These are phyloP conservation scores for Septoria petroselini DNA, from an alignment of 2,329 filamentous ascomycete genomes.

Conservation along the genomic window DNA sequence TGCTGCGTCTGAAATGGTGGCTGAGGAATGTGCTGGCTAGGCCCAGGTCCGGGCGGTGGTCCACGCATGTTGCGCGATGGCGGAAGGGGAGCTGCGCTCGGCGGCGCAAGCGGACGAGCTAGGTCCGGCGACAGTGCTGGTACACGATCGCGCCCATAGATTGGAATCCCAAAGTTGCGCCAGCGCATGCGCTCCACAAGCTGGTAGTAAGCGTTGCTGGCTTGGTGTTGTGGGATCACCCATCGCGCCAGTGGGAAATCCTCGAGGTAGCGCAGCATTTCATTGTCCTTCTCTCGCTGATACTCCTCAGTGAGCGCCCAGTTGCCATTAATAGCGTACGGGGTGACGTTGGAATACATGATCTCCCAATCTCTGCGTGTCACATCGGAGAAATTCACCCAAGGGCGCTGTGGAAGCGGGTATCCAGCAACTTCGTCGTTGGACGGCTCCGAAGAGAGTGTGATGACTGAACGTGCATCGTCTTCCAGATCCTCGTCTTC, in stretches of 20 bases:
- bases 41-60: slow-evolving; percentile 1
- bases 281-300: slow-evolving; percentile 30
- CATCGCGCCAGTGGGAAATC: slow-evolving; percentile 32
- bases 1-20: slow-evolving; percentile 1
- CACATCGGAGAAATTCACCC: slow-evolving; percentile 23
- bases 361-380: slow-evolving; percentile 27
- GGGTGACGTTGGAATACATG: slow-evolving; percentile 29
- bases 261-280: slow-evolving; percentile 33
- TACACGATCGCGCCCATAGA: slow-evolving; percentile 27
- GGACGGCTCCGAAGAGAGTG: slow-evolving; percentile 24
- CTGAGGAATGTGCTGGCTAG: slow-evolving; percentile 3
- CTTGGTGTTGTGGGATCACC: slow-evolving; percentile 29
- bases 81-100: background rate
- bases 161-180: slow-evolving; percentile 28
- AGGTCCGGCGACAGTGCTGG: slow-evolving; percentile 7
- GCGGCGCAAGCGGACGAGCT: background rate
- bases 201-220: slow-evolving; percentile 24
- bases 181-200: slow-evolving; percentile 31
- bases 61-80: background rate
- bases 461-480: slow-evolving; percentile 28
- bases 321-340: slow-evolving; percentile 22
- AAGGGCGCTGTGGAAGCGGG: slow-evolving; percentile 24
- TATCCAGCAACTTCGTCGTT: slow-evolving; percentile 10
- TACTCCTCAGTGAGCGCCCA: slow-evolving; percentile 34
- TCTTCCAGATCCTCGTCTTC: slow-evolving; percentile 24